Base-by-base conservation (phyloP, 2,329 filamentous ascomycete genomes). In the Rasamsonia emersonii region DNA sequence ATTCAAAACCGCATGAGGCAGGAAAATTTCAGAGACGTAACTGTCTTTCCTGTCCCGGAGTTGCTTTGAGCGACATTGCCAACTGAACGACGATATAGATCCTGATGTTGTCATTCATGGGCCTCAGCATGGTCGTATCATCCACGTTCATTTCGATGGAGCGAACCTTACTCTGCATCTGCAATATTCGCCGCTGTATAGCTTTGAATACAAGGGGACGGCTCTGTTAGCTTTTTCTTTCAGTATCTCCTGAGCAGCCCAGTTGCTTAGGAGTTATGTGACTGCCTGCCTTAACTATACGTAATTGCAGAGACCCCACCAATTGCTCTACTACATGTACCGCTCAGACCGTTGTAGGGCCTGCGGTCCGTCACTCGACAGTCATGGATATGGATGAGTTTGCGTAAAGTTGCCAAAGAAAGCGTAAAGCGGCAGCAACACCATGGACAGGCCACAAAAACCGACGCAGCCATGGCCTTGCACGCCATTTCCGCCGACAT, bases 31-130 rank as follows among this genome's bases (percentile, higher is more conserved):
- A 23, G 20, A 23, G 20, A 23, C n/a, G 20, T 8, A 23, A n/a
- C 8, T 23, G n/a, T n/a, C 20, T 23, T 23, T n/a, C 20, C 20
- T n/a, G 20, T 23, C n/a, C n/a, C n/a, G n/a, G 20, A 8, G n/a
- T 23, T 23, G n/a, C n/a, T 23, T 23, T 23, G n/a, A 23, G 20
- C 20, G n/a, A 23, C 20, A 23, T n/a, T 23, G n/a, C 20, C n/a
- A 23, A 23, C n/a, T 23, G n/a, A 23, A 23, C 20, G n/a, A 23
- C 20, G 20, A 23, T 7, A n/a, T 23, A 23, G 20, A 23, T 23
- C n/a, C 20, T 23, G 20, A 23, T 23, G 20, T 23, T 23, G 8
- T 23, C 20, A n/a, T 23, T 23, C n/a, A 23, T 23, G 20, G 20
- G 20, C 20, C 20, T 23, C 20, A 23, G n/a, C 20, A 23, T n/a